Conservation (phyloP, 352 stramenopile genomes). For the Phytophthora megakarya region DNA sequence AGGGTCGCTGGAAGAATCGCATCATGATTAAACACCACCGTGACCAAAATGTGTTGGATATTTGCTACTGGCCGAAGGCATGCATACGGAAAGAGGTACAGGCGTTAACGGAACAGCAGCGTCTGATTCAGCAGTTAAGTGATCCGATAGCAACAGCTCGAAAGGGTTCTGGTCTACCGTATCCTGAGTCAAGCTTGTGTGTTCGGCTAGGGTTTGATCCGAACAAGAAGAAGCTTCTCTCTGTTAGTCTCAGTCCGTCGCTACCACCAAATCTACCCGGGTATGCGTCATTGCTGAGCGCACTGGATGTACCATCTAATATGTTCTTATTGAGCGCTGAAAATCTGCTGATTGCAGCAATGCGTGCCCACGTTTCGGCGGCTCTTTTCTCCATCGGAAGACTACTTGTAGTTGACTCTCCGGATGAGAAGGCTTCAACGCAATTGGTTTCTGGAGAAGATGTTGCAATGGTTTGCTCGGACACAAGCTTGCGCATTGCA, state of each 20-base stretch:
- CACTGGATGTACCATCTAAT: constrained; percentile 75
- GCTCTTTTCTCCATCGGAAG: constrained; percentile 76
- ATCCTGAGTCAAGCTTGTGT: constrained; percentile 72
- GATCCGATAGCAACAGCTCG: constrained; percentile 36
- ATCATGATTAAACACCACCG: constrained; percentile 81
- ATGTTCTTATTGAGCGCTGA: constrained; percentile 80
- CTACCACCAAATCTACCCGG: constrained; percentile 67
- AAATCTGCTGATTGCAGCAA: constrained; percentile 73
- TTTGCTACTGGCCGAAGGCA: constrained; percentile 84
- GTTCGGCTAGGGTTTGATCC: constrained; percentile 68
- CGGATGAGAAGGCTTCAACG: constrained; percentile 48
- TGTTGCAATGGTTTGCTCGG: constrained; percentile 63
- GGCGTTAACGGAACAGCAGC: constrained; percentile 61
- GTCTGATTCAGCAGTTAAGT: constrained; percentile 59
- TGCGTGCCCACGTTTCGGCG: constrained; percentile 76
- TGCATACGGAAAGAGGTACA: constrained; percentile 64
- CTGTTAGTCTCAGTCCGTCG: constrained; percentile 63
- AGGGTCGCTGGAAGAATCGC: constrained; percentile 81
- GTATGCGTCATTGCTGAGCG: constrained; percentile 55
- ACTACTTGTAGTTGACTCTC: constrained; percentile 71
- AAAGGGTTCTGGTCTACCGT: constrained; percentile 38
- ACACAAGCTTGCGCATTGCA: constrained; percentile 65
- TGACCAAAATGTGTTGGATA: constrained; percentile 77
- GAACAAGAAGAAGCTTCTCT: constrained; percentile 65
- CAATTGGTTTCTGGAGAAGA: constrained; percentile 78